A percentile compares a stretch with the other conserved stretches of the same genome.
These are phyloP conservation scores for Eremothecium gossypii DNA, from an alignment of 1,139 yeast species.

Conservation along the genomic window DNA sequence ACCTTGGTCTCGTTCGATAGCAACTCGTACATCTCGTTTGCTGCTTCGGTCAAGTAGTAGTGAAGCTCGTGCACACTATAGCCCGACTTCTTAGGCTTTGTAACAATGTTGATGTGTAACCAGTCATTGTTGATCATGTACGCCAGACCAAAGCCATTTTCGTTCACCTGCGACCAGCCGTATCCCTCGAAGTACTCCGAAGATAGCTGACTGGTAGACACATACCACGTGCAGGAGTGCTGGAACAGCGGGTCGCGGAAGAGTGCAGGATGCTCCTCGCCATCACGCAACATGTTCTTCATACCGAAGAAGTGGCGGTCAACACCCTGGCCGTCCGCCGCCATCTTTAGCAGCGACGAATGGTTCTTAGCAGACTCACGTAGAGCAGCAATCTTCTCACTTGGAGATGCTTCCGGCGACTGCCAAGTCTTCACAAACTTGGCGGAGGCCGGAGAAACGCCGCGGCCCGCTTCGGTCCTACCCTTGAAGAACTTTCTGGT, in stretches of 20 bases:
- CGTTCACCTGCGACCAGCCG: slow-evolving; percentile 95
- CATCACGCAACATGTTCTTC: slow-evolving; percentile 56
- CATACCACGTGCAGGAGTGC: slow-evolving; percentile 76
- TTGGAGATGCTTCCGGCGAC: slow-evolving; percentile 42
- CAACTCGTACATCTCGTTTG: slow-evolving; percentile 69
- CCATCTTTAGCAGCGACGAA: slow-evolving; percentile 61
- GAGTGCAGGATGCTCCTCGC: slow-evolving; percentile 58
- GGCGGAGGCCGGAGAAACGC: slow-evolving; percentile 70
- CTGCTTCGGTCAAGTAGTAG: slow-evolving; percentile 66
- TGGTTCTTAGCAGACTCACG: slow-evolving; percentile 71
- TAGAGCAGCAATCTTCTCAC: slow-evolving; percentile 59
- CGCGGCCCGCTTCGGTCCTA: slow-evolving; percentile 92
- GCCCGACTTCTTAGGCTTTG: slow-evolving; percentile 57
- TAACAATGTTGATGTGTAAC: slow-evolving; percentile 78
- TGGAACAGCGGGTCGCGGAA: slow-evolving; percentile 67
- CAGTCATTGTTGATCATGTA: slow-evolving; percentile 85
- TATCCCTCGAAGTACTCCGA: slow-evolving; percentile 85
- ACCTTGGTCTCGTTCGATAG: slow-evolving; percentile 29
- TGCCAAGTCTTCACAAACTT: slow-evolving; percentile 73
- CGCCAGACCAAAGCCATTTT: slow-evolving; percentile 89
- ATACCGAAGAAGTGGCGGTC: slow-evolving; percentile 93
- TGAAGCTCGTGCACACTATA: slow-evolving; percentile 59
- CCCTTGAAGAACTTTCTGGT: slow-evolving; percentile 85
- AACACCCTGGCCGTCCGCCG: slow-evolving; percentile 81
- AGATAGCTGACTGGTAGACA: slow-evolving; percentile 84